Evolutionary conservation across 768 basidiomycete species (phyloP).

Genomic region (Lactarius evosmus): DNA sequence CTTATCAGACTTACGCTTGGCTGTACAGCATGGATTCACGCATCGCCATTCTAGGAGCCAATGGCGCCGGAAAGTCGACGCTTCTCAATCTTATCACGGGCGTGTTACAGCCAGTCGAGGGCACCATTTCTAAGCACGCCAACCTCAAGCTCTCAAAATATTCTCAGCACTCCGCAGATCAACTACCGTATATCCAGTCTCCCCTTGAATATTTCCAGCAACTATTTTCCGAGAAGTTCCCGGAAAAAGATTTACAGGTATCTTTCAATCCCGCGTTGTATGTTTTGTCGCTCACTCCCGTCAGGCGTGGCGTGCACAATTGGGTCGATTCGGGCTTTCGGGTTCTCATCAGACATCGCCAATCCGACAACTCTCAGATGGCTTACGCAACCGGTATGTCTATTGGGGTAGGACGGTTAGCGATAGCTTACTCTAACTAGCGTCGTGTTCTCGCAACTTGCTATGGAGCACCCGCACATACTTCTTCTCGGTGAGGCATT

Average conservation of each 20-base stretch:
- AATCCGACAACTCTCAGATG: constrained; percentile 93
- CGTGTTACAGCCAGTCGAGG: constrained; percentile 71
- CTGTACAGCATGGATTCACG: constrained; percentile 81
- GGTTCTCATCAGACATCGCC: constrained; percentile 92
- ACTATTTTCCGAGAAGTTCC: constrained; percentile 77
- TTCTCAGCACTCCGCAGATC: constrained; percentile 97
- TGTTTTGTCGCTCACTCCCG: constrained; percentile 18
- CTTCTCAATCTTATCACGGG: constrained; percentile 88
- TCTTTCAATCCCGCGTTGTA: constrained; percentile 16
- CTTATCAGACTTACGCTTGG: constrained; percentile 15
- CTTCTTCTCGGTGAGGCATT: constrained; percentile 66
- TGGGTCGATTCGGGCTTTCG: constrained; percentile 93
- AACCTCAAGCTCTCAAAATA: constrained; percentile 95
- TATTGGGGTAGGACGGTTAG: constrained; percentile 18
- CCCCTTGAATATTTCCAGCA: constrained; percentile 93
- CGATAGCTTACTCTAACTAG: constrained; percentile 38
- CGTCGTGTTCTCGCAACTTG: constrained; percentile 93
- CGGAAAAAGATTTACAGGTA: constrained; percentile 85
- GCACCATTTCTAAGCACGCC: constrained; percentile 86
- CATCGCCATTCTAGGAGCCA: constrained; percentile 93
- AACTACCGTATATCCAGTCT: constrained; percentile 87
- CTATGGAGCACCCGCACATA: constrained; percentile 98
- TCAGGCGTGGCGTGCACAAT: constrained; percentile 90
- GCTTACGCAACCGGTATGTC: constrained; percentile 86
- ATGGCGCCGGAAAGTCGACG: constrained; percentile 93